These are phyloP conservation scores for Metarhizium guizhouense DNA, from an alignment of 2,329 filamentous ascomycete genomes.

Conservation along the genomic window DNA sequence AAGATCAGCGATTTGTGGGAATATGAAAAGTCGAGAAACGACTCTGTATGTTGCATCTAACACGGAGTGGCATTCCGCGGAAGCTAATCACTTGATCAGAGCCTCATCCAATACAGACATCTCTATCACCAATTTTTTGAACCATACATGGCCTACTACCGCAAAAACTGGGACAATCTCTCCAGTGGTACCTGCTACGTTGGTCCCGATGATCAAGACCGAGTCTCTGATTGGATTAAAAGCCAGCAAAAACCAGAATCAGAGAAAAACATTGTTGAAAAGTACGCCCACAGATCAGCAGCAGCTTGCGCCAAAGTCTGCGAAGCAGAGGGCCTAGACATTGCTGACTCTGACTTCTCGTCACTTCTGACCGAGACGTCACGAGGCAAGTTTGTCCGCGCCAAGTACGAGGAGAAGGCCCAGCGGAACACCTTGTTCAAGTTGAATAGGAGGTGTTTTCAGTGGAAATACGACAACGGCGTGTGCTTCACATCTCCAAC, in stretches of 20 bases:
- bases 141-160: constrained; percentile 30
- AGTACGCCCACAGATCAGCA: constrained; percentile 33
- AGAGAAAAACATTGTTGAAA: constrained; percentile 32
- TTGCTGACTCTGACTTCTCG: constrained; percentile 24
- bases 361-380: constrained; percentile 18
- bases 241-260: constrained; percentile 28
- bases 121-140: constrained; percentile 40
- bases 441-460: constrained; percentile 32
- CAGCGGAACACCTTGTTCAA: constrained; percentile 15
- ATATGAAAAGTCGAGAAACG: constrained; percentile 40
- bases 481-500: constrained; percentile 33
- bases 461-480: constrained; percentile 36
- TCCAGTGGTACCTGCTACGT: constrained; percentile 39
- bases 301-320: constrained; percentile 43
- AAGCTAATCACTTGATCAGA: constrained; percentile 18
- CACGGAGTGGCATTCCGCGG: neutral
- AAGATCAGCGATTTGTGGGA: constrained; percentile 44
- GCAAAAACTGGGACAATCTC: constrained; percentile 44
- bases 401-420: constrained; percentile 16
- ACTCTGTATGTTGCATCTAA: constrained; percentile 25
- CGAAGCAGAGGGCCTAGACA: constrained; percentile 27
- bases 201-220: constrained; percentile 27
- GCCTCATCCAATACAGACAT: constrained; percentile 36
- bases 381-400: constrained; percentile 17
- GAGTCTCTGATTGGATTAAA: constrained; percentile 20